Evolutionary conservation across 139 green algal genomes (phyloP).

Genomic region (Limnomonas spitsbergensis): DNA sequence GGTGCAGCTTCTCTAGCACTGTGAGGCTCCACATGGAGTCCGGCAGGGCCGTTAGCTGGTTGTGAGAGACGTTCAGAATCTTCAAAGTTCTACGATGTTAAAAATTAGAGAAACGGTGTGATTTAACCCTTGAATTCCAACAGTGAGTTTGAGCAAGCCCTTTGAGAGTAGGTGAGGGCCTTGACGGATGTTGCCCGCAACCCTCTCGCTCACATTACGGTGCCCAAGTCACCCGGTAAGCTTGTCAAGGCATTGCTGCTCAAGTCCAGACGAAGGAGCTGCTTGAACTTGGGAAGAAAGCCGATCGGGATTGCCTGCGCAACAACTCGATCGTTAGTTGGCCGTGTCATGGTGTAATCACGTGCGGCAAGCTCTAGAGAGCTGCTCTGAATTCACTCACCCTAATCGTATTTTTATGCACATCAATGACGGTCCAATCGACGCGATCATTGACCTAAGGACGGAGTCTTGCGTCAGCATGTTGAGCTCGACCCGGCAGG

Average conservation of each 20-base stretch:
- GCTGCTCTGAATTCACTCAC: neutral
- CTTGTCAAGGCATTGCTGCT: conserved; percentile 2
- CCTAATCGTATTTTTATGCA: conserved; percentile 20
- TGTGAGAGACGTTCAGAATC: neutral
- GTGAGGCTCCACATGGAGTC: conserved; percentile 11
- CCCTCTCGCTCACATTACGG: neutral
- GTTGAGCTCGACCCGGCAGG: no score
- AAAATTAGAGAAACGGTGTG: no score
- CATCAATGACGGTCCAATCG: conserved; percentile 1
- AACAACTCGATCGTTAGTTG: no score
- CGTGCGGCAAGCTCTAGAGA: no score
- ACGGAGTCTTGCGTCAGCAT: neutral
- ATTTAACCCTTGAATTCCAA: no score
- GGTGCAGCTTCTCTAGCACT: conserved; percentile 3
- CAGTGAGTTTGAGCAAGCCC: no score
- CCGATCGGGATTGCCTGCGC: conserved; percentile 10
- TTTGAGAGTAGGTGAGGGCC: neutral
- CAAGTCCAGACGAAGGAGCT: conserved; percentile 3
- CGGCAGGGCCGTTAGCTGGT: conserved; percentile 3
- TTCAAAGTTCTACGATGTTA: neutral
- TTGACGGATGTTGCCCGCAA: neutral
- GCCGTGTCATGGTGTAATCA: no score
- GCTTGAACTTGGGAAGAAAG: neutral
- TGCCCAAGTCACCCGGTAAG: conserved; percentile 17
- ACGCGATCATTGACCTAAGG: neutral